Evolutionary conservation across 345 rosid species (phyloP), one percentile per base, ranked within the genome.

Genomic region (Dovyalis caffra): DNA sequence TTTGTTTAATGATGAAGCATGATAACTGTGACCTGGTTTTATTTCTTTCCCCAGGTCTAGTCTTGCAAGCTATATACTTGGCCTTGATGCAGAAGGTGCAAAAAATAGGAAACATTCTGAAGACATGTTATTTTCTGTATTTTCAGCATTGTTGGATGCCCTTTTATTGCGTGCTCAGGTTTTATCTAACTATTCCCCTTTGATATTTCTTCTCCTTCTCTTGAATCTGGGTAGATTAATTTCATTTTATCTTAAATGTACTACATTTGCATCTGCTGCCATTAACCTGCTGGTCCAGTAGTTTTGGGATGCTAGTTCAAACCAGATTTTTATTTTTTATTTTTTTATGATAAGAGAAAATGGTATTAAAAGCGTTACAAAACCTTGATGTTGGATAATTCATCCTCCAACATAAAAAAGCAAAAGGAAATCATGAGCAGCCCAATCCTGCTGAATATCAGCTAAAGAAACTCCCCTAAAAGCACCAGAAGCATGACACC

Each of bases 91-190:
- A 34, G 84, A 83, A 64, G 79, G 66, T 71, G 82, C 79, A 69
- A 74, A 80, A 74, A 82, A 79, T 64, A 85, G 72, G 78, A 86
- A 83, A 73, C 87, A 75, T 77, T 87, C 85, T 57, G 82, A 88
- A 83, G 95, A 82, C 62, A 80, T 87, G 79, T 88, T 92, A 72
- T 79, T 77, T 70, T 82, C 97, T 83, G 86, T 94, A 72, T 91
- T 91, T 82, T 89, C 90, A 66, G 88, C 95, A 71, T 80, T 94
- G 77, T 87, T 92, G 66, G 97, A 94, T 80, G 87, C 92, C 25
- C 92, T 94, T 80, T 81, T 95, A 74, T 76, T 87, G 80, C 95
- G 97, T 64, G 88, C 95, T 83, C 97, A 92, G 99, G 99, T 95
- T 81, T 73, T 66, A 70, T 79, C 73, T 69, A 56, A 69, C 66